Evolutionary conservation across 495 filamentous ascomycete genomes (phyloP).

Genomic region (Lophiostoma macrostomum): DNA sequence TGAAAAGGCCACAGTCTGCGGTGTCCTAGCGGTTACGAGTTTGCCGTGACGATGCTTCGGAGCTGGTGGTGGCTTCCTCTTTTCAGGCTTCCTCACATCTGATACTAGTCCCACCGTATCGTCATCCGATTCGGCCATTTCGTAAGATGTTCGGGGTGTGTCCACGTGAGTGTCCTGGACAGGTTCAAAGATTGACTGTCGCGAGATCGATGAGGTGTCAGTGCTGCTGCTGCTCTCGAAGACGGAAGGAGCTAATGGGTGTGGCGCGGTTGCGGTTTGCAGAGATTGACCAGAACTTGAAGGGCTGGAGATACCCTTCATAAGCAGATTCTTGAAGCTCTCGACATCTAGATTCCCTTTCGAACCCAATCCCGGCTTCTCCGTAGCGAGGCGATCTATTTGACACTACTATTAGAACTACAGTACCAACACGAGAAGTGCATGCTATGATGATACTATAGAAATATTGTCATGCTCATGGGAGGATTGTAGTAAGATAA

Average conservation of each 20-base stretch:
- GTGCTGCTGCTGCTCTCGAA: conserved; percentile 42
- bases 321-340: conserved; percentile 40
- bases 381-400: conserved; percentile 22
- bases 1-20: conserved; percentile 41
- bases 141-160: conserved; percentile 39
- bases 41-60: conserved; percentile 39
- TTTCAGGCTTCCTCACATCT: conserved; percentile 23
- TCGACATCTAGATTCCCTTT: conserved; percentile 39
- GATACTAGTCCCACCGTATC: conserved; percentile 32
- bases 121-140: conserved; percentile 33
- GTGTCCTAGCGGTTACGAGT: conserved; percentile 26
- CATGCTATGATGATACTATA: no score
- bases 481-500: background rate
- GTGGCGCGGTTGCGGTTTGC: conserved; percentile 7
- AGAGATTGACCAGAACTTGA: conserved; percentile 12
- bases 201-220: conserved; percentile 41
- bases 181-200: conserved; percentile 40
- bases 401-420: conserved; percentile 7
- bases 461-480: no score
- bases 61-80: conserved; percentile 35
- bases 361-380: conserved; percentile 6
- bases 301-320: conserved; percentile 38
- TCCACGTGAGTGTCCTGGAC: conserved; percentile 35
- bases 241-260: conserved; percentile 3
- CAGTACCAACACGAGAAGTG: no score